A percentile compares a stretch with the other conserved stretches of the same genome.
Conservation (phyloP, 1,284 basidiomycete species). For the Pyrrhoderma noxium region DNA sequence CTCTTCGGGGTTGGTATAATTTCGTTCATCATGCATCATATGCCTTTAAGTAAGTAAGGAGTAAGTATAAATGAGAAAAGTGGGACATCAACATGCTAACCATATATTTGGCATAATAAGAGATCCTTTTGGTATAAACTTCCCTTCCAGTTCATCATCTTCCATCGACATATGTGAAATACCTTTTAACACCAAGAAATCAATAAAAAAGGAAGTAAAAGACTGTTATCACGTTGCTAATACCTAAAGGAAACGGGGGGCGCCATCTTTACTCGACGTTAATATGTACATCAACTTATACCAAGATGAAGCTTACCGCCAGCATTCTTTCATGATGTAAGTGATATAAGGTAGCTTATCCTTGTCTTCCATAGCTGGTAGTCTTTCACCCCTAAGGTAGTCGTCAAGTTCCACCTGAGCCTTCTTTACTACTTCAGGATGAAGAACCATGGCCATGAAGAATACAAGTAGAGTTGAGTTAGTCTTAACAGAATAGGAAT, state of each 20-base stretch:
- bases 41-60: no score
- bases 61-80: no score
- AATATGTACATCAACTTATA: background rate
- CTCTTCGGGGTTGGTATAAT: constrained; percentile 2
- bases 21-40: constrained; percentile 16
- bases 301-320: constrained; percentile 19
- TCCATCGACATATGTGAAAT: constrained; percentile 14
- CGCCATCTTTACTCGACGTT: background rate
- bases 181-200: no score
- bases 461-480: constrained; percentile 21
- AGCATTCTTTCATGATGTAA: constrained; percentile 26
- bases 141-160: constrained; percentile 13
- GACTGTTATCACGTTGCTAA: no score
- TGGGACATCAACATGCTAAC: background rate
- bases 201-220: background rate
- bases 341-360: constrained; percentile 24
- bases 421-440: constrained; percentile 22
- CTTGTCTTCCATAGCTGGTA: constrained; percentile 26
- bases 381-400: constrained; percentile 21
- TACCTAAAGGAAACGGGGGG: constrained; percentile 10
- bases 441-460: constrained; percentile 25
- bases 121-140: constrained; percentile 13
- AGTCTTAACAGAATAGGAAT: constrained; percentile 14
- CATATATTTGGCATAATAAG: constrained; percentile 16
- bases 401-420: constrained; percentile 26